Percentiles rank a stretch among this genome's conserved stretches.
Conservation (phyloP, 768 basidiomycete species). For the Hygrocybe coccinea region DNA sequence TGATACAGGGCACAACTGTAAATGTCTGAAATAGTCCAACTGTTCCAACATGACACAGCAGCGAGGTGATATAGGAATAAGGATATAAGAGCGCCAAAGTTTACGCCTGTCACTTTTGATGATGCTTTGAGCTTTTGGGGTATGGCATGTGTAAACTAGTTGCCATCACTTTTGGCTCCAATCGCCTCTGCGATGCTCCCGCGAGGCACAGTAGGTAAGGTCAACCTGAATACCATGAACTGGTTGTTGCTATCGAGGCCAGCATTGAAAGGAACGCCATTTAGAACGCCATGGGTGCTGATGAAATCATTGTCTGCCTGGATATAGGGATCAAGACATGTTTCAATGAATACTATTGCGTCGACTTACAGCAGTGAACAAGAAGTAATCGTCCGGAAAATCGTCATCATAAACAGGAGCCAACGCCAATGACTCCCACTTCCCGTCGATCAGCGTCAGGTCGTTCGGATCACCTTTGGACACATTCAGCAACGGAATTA, state of each 20-base stretch:
- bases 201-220: conserved; percentile 38
- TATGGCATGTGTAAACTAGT: no score
- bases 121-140: no score
- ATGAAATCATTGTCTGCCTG: conserved; percentile 64
- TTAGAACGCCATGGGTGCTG: conserved; percentile 47
- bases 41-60: no score
- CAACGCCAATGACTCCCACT: conserved; percentile 65
- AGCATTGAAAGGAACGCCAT: conserved; percentile 49
- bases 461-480: conserved; percentile 45
- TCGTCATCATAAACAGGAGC: conserved; percentile 47
- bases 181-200: background rate
- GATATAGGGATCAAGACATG: background rate
- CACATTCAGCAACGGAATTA: background rate
- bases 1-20: no score
- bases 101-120: no score
- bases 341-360: background rate
- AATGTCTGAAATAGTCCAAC: no score
- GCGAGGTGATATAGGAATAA: no score
- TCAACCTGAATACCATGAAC: conserved; percentile 57
- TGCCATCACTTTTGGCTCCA: background rate
- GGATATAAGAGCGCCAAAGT: no score
- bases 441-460: conserved; percentile 52
- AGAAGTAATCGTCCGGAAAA: conserved; percentile 62
- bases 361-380: conserved; percentile 53
- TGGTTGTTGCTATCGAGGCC: conserved; percentile 58